Base-by-base conservation (phyloP, 441 rosid genomes). In the Eruca vesicaria region DNA sequence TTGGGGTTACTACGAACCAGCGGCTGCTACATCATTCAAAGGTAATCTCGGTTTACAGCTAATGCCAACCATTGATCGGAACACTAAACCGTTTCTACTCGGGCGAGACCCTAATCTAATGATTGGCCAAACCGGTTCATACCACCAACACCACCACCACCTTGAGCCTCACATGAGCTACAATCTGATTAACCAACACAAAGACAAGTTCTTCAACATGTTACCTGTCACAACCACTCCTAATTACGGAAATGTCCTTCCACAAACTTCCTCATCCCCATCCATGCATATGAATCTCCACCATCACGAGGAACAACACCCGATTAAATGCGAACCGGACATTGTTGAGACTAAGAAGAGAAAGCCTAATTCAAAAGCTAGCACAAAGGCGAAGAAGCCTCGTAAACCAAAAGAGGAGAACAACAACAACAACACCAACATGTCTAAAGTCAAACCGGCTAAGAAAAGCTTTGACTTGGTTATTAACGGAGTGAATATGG, bases 1-100 rank as follows among this genome's bases (percentile, higher is more conserved):
- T 81, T 90, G 98, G 97, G 97, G 98, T 66, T 94, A 88, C 82
- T 91, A 90, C 83, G 95, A 90, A 73, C 96, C 92, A 3, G 83
- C 80, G 9, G 72, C 80, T 20, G 35, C 80, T 36, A 60, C 90
- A 16, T 50, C 55, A 3, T 89, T 86, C 64, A 94, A 89, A 72
- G 95, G 89, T 36, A 91, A 87, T 71, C 91, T 89, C n/a, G 83
- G 90, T 82, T 90, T 94, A 72, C 98, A 94, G 85, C 94, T 92
- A 48, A 87, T 90, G 96, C 68, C 97, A 0, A 76, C 69, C 81
- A 89, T 90, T 38, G 96, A 93, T 66, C 94, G 90, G 9, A 91
- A 92, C 78, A 84, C 90, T 8, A 93, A 91, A 84, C 83, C 88
- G 50, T 88, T 86, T 69, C 56, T 89, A 36, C 88, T 93, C 18